These are phyloP conservation scores for Brettanomyces bruxellensis DNA, from an alignment of 805 yeast genomes.

Conservation along the genomic window DNA sequence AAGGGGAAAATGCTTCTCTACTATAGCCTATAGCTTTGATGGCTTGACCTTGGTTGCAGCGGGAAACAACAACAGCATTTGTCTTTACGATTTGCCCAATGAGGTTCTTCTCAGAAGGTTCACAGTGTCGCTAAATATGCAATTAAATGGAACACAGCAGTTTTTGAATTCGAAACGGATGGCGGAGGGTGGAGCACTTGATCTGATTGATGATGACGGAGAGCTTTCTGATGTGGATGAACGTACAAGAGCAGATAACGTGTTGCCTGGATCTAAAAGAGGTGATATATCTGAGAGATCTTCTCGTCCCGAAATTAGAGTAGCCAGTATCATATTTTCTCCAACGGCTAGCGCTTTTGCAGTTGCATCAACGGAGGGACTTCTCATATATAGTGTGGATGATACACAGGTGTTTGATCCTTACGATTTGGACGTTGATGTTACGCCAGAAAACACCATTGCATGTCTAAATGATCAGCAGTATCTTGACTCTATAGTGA, in stretches of 20 bases:
- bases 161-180: conserved; percentile 69
- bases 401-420: conserved; percentile 79
- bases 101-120: conserved; percentile 80
- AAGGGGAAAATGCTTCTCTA: conserved; percentile 75
- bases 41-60: conserved; percentile 85
- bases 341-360: conserved; percentile 90
- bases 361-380: conserved; percentile 92
- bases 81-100: conserved; percentile 83
- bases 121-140: conserved; percentile 82
- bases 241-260: conserved; percentile 38
- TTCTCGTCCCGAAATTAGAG: conserved; percentile 75
- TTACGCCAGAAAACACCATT: conserved; percentile 71
- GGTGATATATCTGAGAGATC: conserved; percentile 74
- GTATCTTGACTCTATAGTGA: conserved; percentile 70
- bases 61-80: conserved; percentile 85
- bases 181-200: conserved; percentile 84
- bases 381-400: conserved; percentile 74
- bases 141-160: conserved; percentile 78
- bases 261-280: conserved; percentile 81
- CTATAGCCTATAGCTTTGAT: conserved; percentile 80
- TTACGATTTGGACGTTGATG: conserved; percentile 85
- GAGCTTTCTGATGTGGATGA: conserved; percentile 83
- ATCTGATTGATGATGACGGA: conserved; percentile 74
- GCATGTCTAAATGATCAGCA: conserved; percentile 52
- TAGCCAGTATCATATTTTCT: conserved; percentile 69